Conservation (phyloP, 345 rosid species). For the Tarenaya hassleriana region DNA sequence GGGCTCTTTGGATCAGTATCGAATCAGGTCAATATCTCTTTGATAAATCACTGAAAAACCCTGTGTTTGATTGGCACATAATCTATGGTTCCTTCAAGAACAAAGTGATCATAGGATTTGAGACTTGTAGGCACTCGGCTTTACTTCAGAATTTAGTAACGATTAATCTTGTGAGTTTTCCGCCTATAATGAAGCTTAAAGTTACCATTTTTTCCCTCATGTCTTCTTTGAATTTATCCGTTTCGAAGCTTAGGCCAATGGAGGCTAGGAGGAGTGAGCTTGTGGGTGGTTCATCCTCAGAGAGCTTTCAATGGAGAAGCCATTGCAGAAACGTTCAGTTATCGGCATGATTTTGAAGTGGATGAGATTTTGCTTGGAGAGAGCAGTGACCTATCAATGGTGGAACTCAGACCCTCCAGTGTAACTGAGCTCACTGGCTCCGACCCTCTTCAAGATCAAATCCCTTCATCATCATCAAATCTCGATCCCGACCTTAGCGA, state of each 20-base stretch:
- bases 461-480: constrained; percentile 22
- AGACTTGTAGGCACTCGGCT: no score
- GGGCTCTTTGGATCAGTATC: constrained; percentile 73
- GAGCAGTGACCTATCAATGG: constrained; percentile 52
- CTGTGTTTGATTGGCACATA: background rate
- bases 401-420: constrained; percentile 53
- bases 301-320: constrained; percentile 27
- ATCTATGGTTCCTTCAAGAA: constrained; percentile 2
- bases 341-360: constrained; percentile 46
- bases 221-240: background rate
- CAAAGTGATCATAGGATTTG: background rate
- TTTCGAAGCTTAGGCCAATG: constrained; percentile 71
- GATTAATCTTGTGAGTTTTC: no score
- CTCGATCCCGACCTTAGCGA: constrained; percentile 29
- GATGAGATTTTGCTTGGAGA: constrained; percentile 76
- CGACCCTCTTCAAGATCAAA: constrained; percentile 25
- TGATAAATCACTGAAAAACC: background rate
- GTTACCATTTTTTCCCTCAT: background rate
- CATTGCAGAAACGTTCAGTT: constrained; percentile 22
- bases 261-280: constrained; percentile 58
- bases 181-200: no score
- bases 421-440: constrained; percentile 38
- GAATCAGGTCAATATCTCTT: constrained; percentile 67
- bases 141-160: no score
- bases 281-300: constrained; percentile 29